These are phyloP conservation scores for Solanum corneliomulleri DNA, from an alignment of 257 asterid species.

Conservation along the genomic window DNA sequence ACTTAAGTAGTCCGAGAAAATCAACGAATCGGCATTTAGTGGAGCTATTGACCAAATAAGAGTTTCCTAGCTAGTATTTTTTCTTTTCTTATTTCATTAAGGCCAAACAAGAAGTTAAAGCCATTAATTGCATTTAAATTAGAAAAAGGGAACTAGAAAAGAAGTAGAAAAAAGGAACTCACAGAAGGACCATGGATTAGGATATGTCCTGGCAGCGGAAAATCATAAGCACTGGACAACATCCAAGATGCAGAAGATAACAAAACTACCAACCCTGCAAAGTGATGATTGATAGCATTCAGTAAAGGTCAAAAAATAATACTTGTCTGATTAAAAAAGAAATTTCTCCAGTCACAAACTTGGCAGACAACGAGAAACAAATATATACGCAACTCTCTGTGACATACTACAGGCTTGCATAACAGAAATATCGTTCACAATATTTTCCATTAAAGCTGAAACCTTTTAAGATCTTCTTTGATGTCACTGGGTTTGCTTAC, in stretches of 20 bases:
- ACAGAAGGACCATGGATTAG: slow-evolving; percentile 84
- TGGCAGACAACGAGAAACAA: background rate
- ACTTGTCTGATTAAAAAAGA: background rate
- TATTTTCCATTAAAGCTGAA: background rate
- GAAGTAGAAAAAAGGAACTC: slow-evolving; percentile 22
- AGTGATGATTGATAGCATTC: slow-evolving; percentile 6
- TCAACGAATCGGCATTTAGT: background rate
- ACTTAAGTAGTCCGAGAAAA: background rate
- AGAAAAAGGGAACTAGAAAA: background rate
- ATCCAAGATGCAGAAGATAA: slow-evolving; percentile 55
- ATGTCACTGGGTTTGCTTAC: background rate
- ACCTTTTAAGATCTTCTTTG: background rate
- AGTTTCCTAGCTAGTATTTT: background rate
- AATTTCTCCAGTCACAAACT: background rate
- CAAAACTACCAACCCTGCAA: slow-evolving; percentile 60
- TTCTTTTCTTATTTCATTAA: background rate
- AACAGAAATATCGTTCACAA: background rate
- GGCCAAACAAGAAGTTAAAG: background rate
- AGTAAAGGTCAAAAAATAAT: background rate
- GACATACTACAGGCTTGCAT: background rate
- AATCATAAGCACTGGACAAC: slow-evolving; percentile 44
- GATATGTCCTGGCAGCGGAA: slow-evolving; percentile 89
- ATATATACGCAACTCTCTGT: background rate
- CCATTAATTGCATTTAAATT: background rate
- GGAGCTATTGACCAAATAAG: background rate